Conservation (phyloP, 495 filamentous ascomycete genomes). For the Neurospora terricola region DNA sequence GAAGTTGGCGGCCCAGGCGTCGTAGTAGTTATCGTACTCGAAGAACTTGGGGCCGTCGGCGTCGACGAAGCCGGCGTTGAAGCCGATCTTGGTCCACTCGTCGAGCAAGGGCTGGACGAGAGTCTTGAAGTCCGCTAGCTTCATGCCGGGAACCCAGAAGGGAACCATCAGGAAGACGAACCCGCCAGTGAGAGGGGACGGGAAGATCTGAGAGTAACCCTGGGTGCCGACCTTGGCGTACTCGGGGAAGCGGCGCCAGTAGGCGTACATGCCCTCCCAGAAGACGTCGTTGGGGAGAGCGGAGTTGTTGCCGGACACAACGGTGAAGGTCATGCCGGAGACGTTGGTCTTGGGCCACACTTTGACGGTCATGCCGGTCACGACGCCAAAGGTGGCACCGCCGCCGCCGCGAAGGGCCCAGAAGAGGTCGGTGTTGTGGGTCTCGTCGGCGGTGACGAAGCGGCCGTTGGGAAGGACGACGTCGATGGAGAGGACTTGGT, state of each 20-base stretch:
- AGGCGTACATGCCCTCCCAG: conserved; percentile 40
- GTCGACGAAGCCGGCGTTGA: conserved; percentile 16
- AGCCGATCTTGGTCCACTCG: conserved; percentile 25
- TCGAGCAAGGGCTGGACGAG: conserved; percentile 29
- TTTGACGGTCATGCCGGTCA: conserved; percentile 39
- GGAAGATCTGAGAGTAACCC: conserved; percentile 31
- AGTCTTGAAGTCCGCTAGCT: conserved; percentile 11
- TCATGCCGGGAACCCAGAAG: conserved; percentile 14
- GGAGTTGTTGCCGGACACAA: conserved; percentile 21
- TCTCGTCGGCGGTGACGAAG: conserved; percentile 39
- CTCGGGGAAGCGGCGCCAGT: conserved; percentile 31
- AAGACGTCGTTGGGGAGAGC: conserved; percentile 34
- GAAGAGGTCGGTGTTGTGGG: conserved; percentile 45
- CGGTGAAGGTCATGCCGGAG: conserved; percentile 24
- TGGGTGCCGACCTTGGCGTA: conserved; percentile 40
- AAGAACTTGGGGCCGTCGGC: conserved; percentile 9
- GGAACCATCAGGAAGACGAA: conserved; percentile 11
- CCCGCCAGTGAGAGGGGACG: neutral
- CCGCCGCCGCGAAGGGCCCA: conserved; percentile 22
- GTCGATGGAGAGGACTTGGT: conserved; percentile 36
- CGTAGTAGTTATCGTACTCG: conserved; percentile 12
- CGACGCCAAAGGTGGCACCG: conserved; percentile 38
- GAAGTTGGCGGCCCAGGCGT: conserved; percentile 11
- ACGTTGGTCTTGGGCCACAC: conserved; percentile 33
- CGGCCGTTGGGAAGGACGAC: conserved; percentile 42